phyloP scores from a whole-genome alignment of 108 stramenopile species.

The Cylindrotheca fusiformis region DNA sequence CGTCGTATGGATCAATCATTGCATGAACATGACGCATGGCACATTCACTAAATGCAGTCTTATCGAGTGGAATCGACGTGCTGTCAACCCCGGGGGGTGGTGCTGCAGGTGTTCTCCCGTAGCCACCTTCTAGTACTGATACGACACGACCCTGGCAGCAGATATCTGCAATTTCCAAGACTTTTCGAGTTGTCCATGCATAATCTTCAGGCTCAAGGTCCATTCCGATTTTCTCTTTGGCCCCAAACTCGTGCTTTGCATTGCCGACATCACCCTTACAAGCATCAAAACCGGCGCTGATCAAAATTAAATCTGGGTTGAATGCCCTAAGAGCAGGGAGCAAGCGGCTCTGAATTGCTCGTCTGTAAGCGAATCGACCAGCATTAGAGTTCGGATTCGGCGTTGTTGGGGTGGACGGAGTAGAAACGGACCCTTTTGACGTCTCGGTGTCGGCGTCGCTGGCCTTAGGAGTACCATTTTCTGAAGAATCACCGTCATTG shows the following conservation, averaged over 20 bases:
- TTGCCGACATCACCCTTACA: constrained; percentile 87
- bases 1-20: constrained; percentile 76
- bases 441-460: constrained; percentile 18
- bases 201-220: constrained; percentile 88
- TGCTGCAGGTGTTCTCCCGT: constrained; percentile 60
- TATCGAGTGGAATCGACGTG: constrained; percentile 41
- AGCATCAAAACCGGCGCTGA: constrained; percentile 98
- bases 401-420: constrained; percentile 35
- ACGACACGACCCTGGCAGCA: constrained; percentile 90
- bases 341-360: constrained; percentile 74
- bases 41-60: constrained; percentile 76
- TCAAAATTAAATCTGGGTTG: constrained; percentile 93
- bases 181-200: constrained; percentile 82
- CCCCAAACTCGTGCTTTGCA: constrained; percentile 71
- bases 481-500: constrained; percentile 26
- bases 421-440: constrained; percentile 28
- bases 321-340: constrained; percentile 89
- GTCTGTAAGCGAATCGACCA: constrained; percentile 69
- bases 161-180: constrained; percentile 85
- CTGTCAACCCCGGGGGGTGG: constrained; percentile 6
- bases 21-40: constrained; percentile 80
- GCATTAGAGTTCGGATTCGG: constrained; percentile 22
- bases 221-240: constrained; percentile 67
- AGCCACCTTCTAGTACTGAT: constrained; percentile 94
- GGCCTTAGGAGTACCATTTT: constrained; percentile 25